Evolutionary conservation across 768 basidiomycete genomes (phyloP).

Genomic region (Pleurotus tuber-regium): DNA sequence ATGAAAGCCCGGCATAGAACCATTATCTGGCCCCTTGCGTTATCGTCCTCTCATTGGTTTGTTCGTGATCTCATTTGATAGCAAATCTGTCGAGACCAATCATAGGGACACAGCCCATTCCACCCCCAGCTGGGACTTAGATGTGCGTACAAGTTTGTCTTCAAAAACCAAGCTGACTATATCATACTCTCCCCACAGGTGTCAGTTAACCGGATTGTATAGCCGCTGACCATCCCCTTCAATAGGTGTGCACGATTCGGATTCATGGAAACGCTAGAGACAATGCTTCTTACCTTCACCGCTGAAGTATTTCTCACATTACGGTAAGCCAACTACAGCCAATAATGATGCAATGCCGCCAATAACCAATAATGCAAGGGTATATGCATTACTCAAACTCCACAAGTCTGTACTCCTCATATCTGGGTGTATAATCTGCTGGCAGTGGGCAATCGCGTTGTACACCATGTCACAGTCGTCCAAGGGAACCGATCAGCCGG

Average conservation of each 20-base stretch:
- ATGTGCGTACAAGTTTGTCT: no score
- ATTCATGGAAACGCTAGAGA: slow-evolving; percentile 12
- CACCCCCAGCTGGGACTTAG: neutral
- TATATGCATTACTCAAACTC: slow-evolving; percentile 10
- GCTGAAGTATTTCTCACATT: slow-evolving; percentile 10
- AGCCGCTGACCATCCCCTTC: neutral
- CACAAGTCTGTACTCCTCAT: slow-evolving; percentile 3
- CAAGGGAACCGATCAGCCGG: slow-evolving; percentile 8
- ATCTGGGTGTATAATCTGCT: slow-evolving; percentile 2
- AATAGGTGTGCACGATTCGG: slow-evolving; percentile 12
- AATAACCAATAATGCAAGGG: neutral
- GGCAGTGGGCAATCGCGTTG: slow-evolving; percentile 8
- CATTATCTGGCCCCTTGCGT: slow-evolving; percentile 2
- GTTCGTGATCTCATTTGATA: neutral
- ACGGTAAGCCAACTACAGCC: neutral
- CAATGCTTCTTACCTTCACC: slow-evolving; percentile 10
- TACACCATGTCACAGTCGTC: slow-evolving; percentile 8
- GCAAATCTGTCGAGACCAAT: neutral
- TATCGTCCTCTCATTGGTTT: neutral
- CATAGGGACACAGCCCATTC: neutral
- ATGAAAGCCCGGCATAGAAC: neutral
- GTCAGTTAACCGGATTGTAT: no score
- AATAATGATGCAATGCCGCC: neutral
- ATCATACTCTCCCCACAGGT: no score
- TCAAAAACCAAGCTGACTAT: no score